Base-by-base conservation (phyloP, 148 eudicot species). In the Chenopodium formosanum region DNA sequence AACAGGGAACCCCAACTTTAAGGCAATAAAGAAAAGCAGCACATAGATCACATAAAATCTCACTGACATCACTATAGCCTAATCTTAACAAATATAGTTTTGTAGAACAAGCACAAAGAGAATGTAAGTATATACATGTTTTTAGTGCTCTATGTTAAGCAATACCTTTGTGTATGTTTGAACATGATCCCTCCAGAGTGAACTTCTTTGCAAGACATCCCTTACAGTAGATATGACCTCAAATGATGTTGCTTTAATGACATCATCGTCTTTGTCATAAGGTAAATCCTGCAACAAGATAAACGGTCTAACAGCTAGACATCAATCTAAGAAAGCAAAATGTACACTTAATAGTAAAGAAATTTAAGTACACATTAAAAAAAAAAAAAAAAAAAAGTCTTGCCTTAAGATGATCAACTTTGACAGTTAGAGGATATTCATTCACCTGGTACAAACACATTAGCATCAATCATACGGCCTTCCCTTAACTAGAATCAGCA, bases 101-200 rank as follows among this genome's bases (percentile, higher is more conserved):
- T 63, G 25, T 20, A 2, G 20, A 40, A 32, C 11, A 40, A n/a
- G 44, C 40, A 74, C 9, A 77, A 56, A 56, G n/a, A 74, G 5
- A 70, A 65, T 44, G 62, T 52, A 76, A 29, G 63, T 20, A 40
- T 11, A 60, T 19, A 23, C 44, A 40, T 40, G 44, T 40, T 40
- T 40, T 40, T 40, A 40, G 56, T 65, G 70, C 63, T 47, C 14
- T n/a, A 46, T 58, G 50, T 17, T 56, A 0, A 19, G 50, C 25
- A 46, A 70, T 83, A 94, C 99, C 97, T 96, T 96, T 44, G 89
- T 92, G 83, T 97, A 94, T 73, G 95, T 92, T 84, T 94, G 98
- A 65, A 92, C 98, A 75, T 94, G 99, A 89, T 97, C 99, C 83
- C 98, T 88, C 99, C 98, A 97, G 74, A 97, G 94, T 25, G 99